Evolutionary conservation across 352 stramenopile species (phyloP), one percentile per base, ranked within the genome.

Genomic region (Phytophthora cryptogea): DNA sequence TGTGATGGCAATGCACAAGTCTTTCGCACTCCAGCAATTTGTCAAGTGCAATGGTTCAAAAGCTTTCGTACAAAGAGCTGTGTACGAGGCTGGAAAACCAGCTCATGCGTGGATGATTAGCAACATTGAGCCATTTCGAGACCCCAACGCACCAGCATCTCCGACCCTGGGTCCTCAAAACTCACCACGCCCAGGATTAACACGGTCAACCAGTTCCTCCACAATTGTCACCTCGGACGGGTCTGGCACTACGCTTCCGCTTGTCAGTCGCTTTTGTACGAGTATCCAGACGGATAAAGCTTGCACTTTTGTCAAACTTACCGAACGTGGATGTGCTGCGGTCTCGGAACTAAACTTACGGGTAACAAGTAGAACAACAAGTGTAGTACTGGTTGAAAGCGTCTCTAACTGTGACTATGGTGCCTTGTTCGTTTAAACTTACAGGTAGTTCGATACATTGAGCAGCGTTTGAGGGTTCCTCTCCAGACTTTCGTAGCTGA

Each of bases 281-380:
- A 92, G 64, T 13, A 52, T 90, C 8, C 78, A 86, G 57, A 50
- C 70, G 5, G 78, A 92, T 52, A 85, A 88, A 17, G 55, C 63
- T 0, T 92, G 85, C 35, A 90, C 83, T 10, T 92, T 94, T 41
- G 79, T 91, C 48, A 92, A 92, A 44, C 69, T 94, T 8, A 89
- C 79, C 36, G 85, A 94, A 46, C 75, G 81, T 3, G 85, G 74
- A 1, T 92, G 81, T 49, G 70, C 78, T 10, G 55, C 72, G 1
- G 75, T 91, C 1, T 86, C 81, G 13, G 83, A 90, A 45, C 69
- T 94, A 14, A 92, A 89, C 32, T 63, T 76, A 27, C 73, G 81
- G 44, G 83, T 94, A 74, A 40, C 70, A 74, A 23, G 7, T n/a
- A 39, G 33, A 39, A n/a, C 11, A 13, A n/a, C 8, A 14, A n/a